Evolutionary conservation across 371 early-diverging fungal species (phyloP).

Genomic region (Mortierella sp.): DNA sequence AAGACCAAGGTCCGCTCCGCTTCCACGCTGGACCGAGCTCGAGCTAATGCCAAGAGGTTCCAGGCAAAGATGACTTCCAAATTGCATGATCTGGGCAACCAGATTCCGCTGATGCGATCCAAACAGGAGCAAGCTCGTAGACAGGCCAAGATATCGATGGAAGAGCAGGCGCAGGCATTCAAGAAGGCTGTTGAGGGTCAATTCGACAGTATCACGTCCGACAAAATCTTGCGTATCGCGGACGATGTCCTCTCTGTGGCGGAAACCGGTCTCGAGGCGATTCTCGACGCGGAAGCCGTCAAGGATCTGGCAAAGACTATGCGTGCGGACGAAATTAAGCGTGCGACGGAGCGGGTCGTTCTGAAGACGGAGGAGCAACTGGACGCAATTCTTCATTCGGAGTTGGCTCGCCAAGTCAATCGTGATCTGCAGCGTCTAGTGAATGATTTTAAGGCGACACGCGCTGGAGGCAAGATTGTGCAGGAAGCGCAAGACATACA

Average conservation of each 20-base stretch:
- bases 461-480: conserved; percentile 21
- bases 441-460: conserved; percentile 22
- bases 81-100: neutral
- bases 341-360: conserved; percentile 8
- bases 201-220: conserved; percentile 1
- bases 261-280: conserved; percentile 13
- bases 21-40: conserved; percentile 13
- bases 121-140: neutral
- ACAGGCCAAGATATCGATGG: conserved; percentile 7
- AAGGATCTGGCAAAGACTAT: neutral
- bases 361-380: conserved; percentile 18
- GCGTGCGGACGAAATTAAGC: conserved; percentile 18
- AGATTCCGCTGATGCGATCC: neutral
- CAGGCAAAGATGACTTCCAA: neutral
- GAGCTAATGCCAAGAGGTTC: conserved; percentile 27
- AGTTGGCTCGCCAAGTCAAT: conserved; percentile 17
- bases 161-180: neutral
- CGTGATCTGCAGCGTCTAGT: conserved; percentile 18
- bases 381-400: conserved; percentile 15
- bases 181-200: conserved; percentile 14
- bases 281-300: conserved; percentile 16
- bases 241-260: conserved; percentile 15
- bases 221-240: conserved; percentile 3
- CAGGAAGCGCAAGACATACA: conserved; percentile 26
- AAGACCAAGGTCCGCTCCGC: conserved; percentile 3